A percentile compares a stretch with the other conserved stretches of the same genome.
Conservation (phyloP, 495 filamentous ascomycete species). For the Aspergillus carlsbadensis region DNA sequence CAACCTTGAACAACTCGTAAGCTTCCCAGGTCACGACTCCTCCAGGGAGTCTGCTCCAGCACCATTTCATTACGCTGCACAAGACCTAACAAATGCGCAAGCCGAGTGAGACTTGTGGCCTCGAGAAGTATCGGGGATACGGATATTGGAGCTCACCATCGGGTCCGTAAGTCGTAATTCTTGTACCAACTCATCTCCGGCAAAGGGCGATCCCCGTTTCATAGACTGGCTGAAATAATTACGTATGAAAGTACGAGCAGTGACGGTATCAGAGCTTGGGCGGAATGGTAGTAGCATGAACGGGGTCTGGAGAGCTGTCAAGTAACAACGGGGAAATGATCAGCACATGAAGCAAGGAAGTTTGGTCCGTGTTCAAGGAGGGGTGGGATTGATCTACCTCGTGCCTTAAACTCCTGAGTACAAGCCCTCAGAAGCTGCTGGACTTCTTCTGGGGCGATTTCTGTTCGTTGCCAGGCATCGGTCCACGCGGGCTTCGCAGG, state of each 20-base stretch:
- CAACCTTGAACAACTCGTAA: conserved; percentile 93
- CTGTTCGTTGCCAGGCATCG: conserved; percentile 84
- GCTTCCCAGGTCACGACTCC: conserved; percentile 96
- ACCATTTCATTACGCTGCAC: conserved; percentile 96
- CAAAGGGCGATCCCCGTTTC: conserved; percentile 47
- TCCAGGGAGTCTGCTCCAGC: conserved; percentile 90
- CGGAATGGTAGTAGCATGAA: conserved; percentile 96
- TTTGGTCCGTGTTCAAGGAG: neutral
- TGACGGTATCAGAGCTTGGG: conserved; percentile 86
- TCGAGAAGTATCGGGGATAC: neutral
- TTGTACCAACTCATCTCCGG: conserved; percentile 70
- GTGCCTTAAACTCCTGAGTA: conserved; percentile 86
- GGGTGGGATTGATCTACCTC: conserved; percentile 63
- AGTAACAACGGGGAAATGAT: conserved; percentile 27
- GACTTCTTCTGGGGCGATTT: conserved; percentile 87
- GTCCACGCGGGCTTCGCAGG: conserved; percentile 77
- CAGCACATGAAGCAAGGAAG: conserved; percentile 34
- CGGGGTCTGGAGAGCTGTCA: conserved; percentile 77
- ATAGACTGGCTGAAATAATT: conserved; percentile 75
- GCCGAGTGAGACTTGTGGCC: neutral
- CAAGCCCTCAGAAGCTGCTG: conserved; percentile 81
- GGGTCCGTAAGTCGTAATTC: conserved; percentile 93
- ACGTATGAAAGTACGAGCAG: conserved; percentile 86
- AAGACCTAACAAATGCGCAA: conserved; percentile 61
- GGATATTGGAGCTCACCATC: conserved; percentile 58